Evolutionary conservation across 2,329 filamentous ascomycete genomes (phyloP).

Genomic region (Coleophoma cylindrospora): DNA sequence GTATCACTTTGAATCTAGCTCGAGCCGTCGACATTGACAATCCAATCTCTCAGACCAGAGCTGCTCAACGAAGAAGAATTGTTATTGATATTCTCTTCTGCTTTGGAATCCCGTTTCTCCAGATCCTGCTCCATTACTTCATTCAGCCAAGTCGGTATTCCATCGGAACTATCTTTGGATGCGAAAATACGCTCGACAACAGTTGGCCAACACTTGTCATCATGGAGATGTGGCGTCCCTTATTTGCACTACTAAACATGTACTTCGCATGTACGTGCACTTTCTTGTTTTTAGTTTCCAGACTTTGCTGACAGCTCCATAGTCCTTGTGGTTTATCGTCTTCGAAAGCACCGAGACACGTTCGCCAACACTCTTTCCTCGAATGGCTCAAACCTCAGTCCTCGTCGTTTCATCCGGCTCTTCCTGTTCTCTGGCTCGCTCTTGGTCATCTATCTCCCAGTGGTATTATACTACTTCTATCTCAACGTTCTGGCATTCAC

Average conservation of each 20-base stretch:
- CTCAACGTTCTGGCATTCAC: slow-evolving; percentile 34
- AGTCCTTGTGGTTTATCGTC: slow-evolving; percentile 53
- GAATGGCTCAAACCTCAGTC: slow-evolving; percentile 44
- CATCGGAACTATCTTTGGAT: slow-evolving; percentile 54
- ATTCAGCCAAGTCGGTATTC: slow-evolving; percentile 55
- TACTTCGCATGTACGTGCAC: slow-evolving; percentile 51
- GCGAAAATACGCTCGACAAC: slow-evolving; percentile 43
- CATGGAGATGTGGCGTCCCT: slow-evolving; percentile 47
- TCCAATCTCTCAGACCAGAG: slow-evolving; percentile 42
- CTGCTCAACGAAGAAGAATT: slow-evolving; percentile 38
- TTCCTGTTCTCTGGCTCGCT: slow-evolving; percentile 49
- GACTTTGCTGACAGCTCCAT: neutral
- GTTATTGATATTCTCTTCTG: slow-evolving; percentile 50
- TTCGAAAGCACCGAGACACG: slow-evolving; percentile 52
- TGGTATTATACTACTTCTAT: slow-evolving; percentile 46
- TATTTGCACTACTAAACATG: slow-evolving; percentile 45
- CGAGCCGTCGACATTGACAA: slow-evolving; percentile 54
- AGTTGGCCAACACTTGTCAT: slow-evolving; percentile 54
- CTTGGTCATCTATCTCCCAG: slow-evolving; percentile 45
- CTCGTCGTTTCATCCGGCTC: slow-evolving; percentile 56
- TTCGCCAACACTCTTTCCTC: slow-evolving; percentile 50
- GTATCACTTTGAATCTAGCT: slow-evolving; percentile 56
- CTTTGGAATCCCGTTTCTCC: slow-evolving; percentile 45
- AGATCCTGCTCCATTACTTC: slow-evolving; percentile 52
- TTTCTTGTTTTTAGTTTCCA: neutral